phyloP scores from a whole-genome alignment of 1,284 basidiomycete species.

The Gomphus bonarii region DNA sequence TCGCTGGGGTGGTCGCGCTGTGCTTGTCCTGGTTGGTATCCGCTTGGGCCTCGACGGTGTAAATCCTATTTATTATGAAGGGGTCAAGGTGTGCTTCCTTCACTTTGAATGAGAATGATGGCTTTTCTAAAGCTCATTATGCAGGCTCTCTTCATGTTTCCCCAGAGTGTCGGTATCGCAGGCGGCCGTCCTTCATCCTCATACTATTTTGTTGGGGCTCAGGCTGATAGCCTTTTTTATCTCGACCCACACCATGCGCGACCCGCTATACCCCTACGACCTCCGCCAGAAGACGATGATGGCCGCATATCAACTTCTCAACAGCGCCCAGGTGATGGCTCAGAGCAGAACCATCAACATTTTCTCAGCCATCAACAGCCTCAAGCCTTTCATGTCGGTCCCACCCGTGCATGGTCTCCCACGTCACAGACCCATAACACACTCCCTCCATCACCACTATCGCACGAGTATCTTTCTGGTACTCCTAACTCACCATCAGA shows the following conservation, averaged over 20 bases:
- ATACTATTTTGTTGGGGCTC: slow-evolving; percentile 94
- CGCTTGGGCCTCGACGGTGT: slow-evolving; percentile 88
- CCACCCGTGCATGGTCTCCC: slow-evolving; percentile 42
- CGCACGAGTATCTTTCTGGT: slow-evolving; percentile 20
- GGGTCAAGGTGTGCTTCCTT: slow-evolving; percentile 64
- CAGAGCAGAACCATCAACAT: slow-evolving; percentile 15
- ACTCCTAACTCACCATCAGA: background rate
- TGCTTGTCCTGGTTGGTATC: slow-evolving; percentile 80
- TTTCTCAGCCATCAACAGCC: slow-evolving; percentile 19
- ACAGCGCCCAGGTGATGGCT: slow-evolving; percentile 16
- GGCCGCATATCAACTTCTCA: slow-evolving; percentile 16
- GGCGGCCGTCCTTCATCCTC: slow-evolving; percentile 92
- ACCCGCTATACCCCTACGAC: slow-evolving; percentile 67
- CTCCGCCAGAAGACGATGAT: slow-evolving; percentile 32
- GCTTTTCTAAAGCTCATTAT: background rate
- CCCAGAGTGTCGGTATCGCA: slow-evolving; percentile 92
- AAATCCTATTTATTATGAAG: slow-evolving; percentile 91
- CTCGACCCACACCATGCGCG: slow-evolving; percentile 92
- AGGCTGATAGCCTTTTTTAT: slow-evolving; percentile 87
- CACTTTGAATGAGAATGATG: background rate
- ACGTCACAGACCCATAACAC: slow-evolving; percentile 39
- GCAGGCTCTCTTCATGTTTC: slow-evolving; percentile 82
- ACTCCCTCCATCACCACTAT: slow-evolving; percentile 46
- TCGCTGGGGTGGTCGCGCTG: slow-evolving; percentile 76
- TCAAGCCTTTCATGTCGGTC: slow-evolving; percentile 27